These are phyloP conservation scores for Helotiales sp. DNA, from an alignment of 2,329 filamentous ascomycete genomes.

Conservation along the genomic window DNA sequence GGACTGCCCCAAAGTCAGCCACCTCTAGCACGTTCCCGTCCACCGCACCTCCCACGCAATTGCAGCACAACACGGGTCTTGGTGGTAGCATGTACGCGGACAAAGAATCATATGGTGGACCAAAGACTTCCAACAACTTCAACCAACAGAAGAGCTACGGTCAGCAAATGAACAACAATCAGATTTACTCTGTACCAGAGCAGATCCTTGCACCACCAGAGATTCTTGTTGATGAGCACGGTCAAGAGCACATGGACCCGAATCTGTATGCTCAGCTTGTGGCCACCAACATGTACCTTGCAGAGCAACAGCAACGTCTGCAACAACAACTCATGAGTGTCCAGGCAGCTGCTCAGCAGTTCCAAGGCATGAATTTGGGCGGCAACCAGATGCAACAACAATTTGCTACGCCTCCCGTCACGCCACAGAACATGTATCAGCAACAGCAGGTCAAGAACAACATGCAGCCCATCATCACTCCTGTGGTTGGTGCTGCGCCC, in stretches of 20 bases:
- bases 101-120: conserved; percentile 33
- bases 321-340: conserved; percentile 89
- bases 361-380: conserved; percentile 73
- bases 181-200: conserved; percentile 72
- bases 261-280: conserved; percentile 84
- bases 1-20: conserved; percentile 88
- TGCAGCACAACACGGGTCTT: conserved; percentile 36
- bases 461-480: conserved; percentile 46
- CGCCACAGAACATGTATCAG: conserved; percentile 53
- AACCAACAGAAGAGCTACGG: conserved; percentile 41
- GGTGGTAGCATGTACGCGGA: conserved; percentile 36
- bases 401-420: conserved; percentile 50
- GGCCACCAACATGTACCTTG: conserved; percentile 87
- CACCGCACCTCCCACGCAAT: conserved; percentile 60
- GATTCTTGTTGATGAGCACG: conserved; percentile 70
- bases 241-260: conserved; percentile 77
- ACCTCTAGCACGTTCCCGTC: conserved; percentile 70
- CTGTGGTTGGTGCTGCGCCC: conserved; percentile 62
- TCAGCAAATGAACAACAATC: conserved; percentile 45
- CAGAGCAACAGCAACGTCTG: conserved; percentile 90
- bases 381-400: conserved; percentile 46
- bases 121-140: conserved; percentile 34
- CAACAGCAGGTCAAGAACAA: conserved; percentile 37
- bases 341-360: conserved; percentile 80
- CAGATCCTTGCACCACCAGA: conserved; percentile 85